Conservation (phyloP, 352 stramenopile species). For the Peronospora destructor region DNA sequence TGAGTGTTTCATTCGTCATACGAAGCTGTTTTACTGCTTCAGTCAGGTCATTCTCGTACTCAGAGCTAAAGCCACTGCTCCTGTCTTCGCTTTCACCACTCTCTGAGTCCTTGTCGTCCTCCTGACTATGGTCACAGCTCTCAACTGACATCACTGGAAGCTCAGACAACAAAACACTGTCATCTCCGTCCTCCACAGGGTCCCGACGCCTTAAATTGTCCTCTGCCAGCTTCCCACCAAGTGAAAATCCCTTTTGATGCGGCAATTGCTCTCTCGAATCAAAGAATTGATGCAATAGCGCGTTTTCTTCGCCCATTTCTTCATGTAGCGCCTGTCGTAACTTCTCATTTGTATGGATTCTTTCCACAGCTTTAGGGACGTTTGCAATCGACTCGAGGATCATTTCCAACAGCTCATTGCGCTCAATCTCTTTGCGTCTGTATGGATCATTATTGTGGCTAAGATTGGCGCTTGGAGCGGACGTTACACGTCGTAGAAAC, state of each 20-base stretch:
- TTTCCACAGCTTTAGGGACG: slow-evolving; percentile 61
- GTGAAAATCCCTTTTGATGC: slow-evolving; percentile 7
- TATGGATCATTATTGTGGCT: slow-evolving; percentile 29
- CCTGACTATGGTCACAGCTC: slow-evolving; percentile 17
- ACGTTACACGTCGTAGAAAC: slow-evolving; percentile 28
- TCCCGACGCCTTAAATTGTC: slow-evolving; percentile 21
- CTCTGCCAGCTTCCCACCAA: slow-evolving; percentile 17
- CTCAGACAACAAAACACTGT: slow-evolving; percentile 1
- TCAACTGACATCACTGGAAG: slow-evolving; percentile 8
- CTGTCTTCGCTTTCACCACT: slow-evolving; percentile 22
- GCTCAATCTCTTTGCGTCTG: slow-evolving; percentile 50
- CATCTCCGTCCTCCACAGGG: slow-evolving; percentile 9
- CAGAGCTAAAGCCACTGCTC: slow-evolving; percentile 51
- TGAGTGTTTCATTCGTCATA: slow-evolving; percentile 56
- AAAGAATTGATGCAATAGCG: slow-evolving; percentile 46
- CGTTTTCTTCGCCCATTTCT: slow-evolving; percentile 48
- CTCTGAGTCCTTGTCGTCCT: slow-evolving; percentile 10
- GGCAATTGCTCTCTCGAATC: slow-evolving; percentile 7
- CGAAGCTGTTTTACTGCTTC: slow-evolving; percentile 64
- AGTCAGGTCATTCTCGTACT: slow-evolving; percentile 65
- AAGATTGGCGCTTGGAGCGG: slow-evolving; percentile 12
- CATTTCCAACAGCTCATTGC: slow-evolving; percentile 61
- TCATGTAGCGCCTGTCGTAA: slow-evolving; percentile 49
- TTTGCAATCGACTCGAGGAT: slow-evolving; percentile 70
- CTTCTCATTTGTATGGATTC: slow-evolving; percentile 62